These are phyloP conservation scores for Entelexis paramagnoliae DNA, from an alignment of 1,139 yeast species.

Conservation along the genomic window DNA sequence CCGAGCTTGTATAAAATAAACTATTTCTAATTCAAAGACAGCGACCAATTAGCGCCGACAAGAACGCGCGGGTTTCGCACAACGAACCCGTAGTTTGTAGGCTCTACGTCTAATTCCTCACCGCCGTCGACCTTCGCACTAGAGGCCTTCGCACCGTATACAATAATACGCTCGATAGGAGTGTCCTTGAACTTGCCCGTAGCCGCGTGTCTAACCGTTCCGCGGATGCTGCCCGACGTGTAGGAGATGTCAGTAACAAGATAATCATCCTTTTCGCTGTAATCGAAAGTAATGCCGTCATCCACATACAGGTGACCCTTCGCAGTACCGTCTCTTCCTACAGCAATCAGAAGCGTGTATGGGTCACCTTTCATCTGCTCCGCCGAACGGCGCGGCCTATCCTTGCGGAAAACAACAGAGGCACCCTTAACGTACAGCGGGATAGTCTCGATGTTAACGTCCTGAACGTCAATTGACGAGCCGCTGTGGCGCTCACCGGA, in stretches of 20 bases:
- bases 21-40: slow-evolving; percentile 24
- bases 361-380: slow-evolving; percentile 75
- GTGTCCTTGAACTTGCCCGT: slow-evolving; percentile 26
- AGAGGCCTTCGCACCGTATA: slow-evolving; percentile 38
- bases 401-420: slow-evolving; percentile 53
- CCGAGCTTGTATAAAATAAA: too few relatives aligned
- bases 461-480: slow-evolving; percentile 27
- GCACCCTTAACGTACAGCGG: slow-evolving; percentile 79
- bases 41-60: slow-evolving; percentile 44
- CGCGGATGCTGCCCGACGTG: slow-evolving; percentile 25
- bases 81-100: slow-evolving; percentile 21
- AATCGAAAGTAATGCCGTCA: slow-evolving; percentile 67
- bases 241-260: slow-evolving; percentile 36
- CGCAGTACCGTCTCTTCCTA: slow-evolving; percentile 44
- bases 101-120: slow-evolving; percentile 23
- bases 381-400: slow-evolving; percentile 70
- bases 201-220: slow-evolving; percentile 26
- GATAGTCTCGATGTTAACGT: slow-evolving; percentile 49
- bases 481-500: slow-evolving; percentile 27
- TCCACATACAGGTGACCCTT: slow-evolving; percentile 60
- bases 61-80: slow-evolving; percentile 48
- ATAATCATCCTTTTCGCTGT: slow-evolving; percentile 40
- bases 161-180: slow-evolving; percentile 48
- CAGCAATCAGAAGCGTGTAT: slow-evolving; percentile 60
- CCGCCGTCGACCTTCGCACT: slow-evolving; percentile 33